phyloP scores from a whole-genome alignment of 352 stramenopile genomes.

The Globisporangium alternatum region DNA sequence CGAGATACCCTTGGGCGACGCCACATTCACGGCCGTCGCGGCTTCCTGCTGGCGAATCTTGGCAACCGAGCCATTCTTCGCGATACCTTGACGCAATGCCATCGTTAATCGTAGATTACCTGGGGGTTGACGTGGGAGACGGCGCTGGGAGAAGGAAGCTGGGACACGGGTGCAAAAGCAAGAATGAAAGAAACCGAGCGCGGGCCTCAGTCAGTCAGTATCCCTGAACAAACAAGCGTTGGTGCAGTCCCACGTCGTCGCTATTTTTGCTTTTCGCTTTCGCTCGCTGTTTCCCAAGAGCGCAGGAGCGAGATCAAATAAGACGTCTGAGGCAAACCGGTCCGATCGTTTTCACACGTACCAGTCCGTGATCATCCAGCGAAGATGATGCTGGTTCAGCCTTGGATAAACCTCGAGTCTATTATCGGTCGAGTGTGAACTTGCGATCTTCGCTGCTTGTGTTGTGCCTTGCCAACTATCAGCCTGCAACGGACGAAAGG shows the following conservation, averaged over 20 bases:
- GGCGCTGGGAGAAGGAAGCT: constrained; percentile 10
- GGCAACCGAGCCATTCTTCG: constrained; percentile 47
- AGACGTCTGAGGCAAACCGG: neutral
- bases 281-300: neutral
- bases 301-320: neutral
- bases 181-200: constrained; percentile 8
- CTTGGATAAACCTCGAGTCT: neutral
- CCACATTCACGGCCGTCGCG: constrained; percentile 54
- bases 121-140: neutral
- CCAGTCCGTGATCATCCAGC: neutral
- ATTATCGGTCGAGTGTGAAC: neutral
- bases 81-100: constrained; percentile 31
- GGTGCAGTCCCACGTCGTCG: neutral
- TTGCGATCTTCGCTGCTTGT: neutral
- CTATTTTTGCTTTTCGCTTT: neutral
- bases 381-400: neutral
- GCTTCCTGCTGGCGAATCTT: constrained; percentile 62
- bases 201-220: neutral
- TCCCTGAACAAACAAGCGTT: neutral
- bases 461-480: neutral
- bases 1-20: constrained; percentile 79
- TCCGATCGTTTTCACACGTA: neutral
- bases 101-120: constrained; percentile 22
- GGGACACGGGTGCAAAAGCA: constrained; percentile 11
- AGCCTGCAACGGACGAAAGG: neutral